These are phyloP conservation scores for Eucommia ulmoides DNA, from an alignment of 257 asterid genomes.

Conservation along the genomic window DNA sequence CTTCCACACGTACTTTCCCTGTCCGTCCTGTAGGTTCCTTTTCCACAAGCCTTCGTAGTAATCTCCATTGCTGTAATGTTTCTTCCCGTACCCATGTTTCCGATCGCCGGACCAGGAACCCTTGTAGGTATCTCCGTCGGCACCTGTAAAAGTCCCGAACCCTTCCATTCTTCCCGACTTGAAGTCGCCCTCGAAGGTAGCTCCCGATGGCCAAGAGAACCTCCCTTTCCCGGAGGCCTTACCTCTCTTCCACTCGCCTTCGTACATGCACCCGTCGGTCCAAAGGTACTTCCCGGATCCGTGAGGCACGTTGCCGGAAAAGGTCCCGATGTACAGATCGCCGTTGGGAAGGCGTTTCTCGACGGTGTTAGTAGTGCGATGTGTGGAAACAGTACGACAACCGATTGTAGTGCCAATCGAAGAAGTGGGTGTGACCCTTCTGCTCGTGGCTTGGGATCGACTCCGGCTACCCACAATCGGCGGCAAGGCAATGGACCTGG, in stretches of 20 bases:
- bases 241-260: conserved; percentile 95
- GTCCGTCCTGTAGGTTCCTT: conserved; percentile 70
- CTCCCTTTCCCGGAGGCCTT: conserved; percentile 80
- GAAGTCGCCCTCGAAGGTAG: conserved; percentile 81
- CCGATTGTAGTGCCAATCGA: conserved; percentile 3
- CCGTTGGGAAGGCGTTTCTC: conserved; percentile 84
- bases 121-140: conserved; percentile 64
- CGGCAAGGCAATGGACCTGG: conserved; percentile 61
- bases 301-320: conserved; percentile 64
- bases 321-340: conserved; percentile 87
- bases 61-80: conserved; percentile 80
- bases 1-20: conserved; percentile 77
- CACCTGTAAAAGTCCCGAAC: conserved; percentile 59
- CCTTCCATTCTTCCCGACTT: conserved; percentile 96
- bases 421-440: conserved; percentile 64
- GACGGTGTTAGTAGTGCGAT: conserved; percentile 9
- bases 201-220: conserved; percentile 97
- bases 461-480: conserved; percentile 25
- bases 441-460: conserved; percentile 64
- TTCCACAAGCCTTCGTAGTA: conserved; percentile 81
- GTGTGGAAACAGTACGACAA: background rate
- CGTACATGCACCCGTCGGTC: conserved; percentile 94
- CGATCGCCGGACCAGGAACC: conserved; percentile 83
- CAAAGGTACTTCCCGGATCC: conserved; percentile 94
- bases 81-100: conserved; percentile 75